phyloP scores from a whole-genome alignment of 306 rosid genomes.

The Rosa rugosa region DNA sequence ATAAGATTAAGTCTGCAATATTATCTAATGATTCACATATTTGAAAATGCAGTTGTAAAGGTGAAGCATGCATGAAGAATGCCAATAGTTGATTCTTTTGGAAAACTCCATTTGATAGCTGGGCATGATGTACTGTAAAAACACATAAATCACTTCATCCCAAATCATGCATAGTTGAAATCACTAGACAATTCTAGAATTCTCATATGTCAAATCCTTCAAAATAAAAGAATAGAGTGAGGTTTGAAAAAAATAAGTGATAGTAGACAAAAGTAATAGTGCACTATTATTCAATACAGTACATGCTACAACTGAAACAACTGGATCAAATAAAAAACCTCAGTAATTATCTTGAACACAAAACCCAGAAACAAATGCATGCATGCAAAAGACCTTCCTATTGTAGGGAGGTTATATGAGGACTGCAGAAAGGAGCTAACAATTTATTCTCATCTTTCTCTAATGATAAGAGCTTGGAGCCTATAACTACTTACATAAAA shows the following conservation, averaged over 20 bases:
- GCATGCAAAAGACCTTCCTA: too few relatives aligned
- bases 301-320: neutral
- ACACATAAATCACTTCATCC: neutral
- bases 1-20: neutral
- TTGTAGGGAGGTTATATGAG: too few relatives aligned
- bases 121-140: neutral
- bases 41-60: neutral
- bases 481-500: neutral
- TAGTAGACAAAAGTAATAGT: too few relatives aligned
- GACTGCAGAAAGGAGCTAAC: neutral
- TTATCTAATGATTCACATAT: neutral
- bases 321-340: neutral
- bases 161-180: neutral
- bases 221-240: neutral
- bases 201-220: neutral
- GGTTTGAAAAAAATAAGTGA: neutral
- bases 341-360: neutral
- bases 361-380: neutral
- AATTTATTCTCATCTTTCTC: neutral
- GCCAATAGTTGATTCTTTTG: neutral
- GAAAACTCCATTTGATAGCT: neutral
- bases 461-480: conserved; percentile 1
- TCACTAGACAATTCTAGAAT: neutral
- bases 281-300: neutral
- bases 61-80: neutral